phyloP scores from a whole-genome alignment of 352 stramenopile genomes.

The Pythium folliculosum region DNA sequence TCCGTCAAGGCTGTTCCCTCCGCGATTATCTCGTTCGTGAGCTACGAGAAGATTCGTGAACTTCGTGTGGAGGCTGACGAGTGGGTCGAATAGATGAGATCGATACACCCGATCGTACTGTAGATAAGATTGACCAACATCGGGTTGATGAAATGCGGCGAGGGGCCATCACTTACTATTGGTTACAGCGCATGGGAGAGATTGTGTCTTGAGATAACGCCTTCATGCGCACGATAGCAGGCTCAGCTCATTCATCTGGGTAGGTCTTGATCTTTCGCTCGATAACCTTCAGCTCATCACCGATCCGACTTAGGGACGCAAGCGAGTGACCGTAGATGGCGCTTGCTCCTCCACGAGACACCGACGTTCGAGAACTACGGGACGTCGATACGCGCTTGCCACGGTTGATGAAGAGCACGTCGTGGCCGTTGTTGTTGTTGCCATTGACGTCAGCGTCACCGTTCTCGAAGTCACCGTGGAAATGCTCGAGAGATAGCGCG shows the following conservation, averaged over 20 bases:
- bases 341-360: conserved; percentile 26
- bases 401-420: conserved; percentile 37
- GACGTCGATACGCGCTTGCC: conserved; percentile 32
- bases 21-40: conserved; percentile 60
- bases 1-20: conserved; percentile 18
- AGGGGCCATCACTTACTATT: conserved; percentile 18
- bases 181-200: background rate
- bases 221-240: background rate
- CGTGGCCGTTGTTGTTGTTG: conserved; percentile 22
- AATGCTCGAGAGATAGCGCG: conserved; percentile 28
- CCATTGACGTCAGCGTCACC: background rate
- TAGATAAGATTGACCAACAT: background rate
- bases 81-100: background rate
- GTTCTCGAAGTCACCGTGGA: conserved; percentile 21
- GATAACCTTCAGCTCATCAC: conserved; percentile 68
- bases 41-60: conserved; percentile 77
- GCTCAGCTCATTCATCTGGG: conserved; percentile 23
- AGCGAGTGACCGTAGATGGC: conserved; percentile 51
- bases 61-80: conserved; percentile 41
- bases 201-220: background rate
- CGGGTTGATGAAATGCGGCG: background rate
- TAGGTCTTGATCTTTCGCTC: conserved; percentile 64
- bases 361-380: conserved; percentile 32
- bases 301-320: conserved; percentile 55
- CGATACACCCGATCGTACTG: background rate